Base-by-base conservation (phyloP, 139 green algal genomes). In the Picochlorum sp. region DNA sequence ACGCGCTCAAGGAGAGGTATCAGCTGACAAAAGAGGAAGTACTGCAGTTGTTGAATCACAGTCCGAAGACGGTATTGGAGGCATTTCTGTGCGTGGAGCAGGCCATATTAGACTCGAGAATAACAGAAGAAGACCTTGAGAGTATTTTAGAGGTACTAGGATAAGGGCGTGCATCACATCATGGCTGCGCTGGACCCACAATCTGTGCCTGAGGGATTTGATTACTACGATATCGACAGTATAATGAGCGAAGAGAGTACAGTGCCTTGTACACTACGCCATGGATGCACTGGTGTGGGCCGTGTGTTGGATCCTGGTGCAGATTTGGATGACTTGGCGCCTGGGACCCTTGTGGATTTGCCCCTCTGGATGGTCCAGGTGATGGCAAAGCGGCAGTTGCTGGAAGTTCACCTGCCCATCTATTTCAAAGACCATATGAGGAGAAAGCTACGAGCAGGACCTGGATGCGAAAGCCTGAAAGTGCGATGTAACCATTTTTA, bases 41-140 rank as follows among this genome's bases (percentile, higher is more conserved):
- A 31, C 34, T 88, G 21, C 81, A 88, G 67, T 54, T 88, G 16
- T 44, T 83, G 26, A 88, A 88, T 68, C 66, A 75, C 49, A 50
- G 24, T 9, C 81, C 81, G 3, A 49, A 56, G 14, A 79, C 55
- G 3, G 30, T 55, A 0, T 66, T 87, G 30, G 81, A 86, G 26
- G 54, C 86, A 11, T 79, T 83, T 55, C 69, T 88, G 50, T 72
- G 64, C 49, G 31, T 77, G 9, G 57, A 72, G 24, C 34, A 77
- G 20, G 67, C 72, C 9, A 60, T 68, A 11, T 81, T 69, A 41
- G 80, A 86, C 56, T 62, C 58, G 7, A 66, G 81, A 24, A 68
- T 88, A 7, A 44, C 23, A n/a, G 72, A 86, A 34, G 66, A 74
- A 18, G 57, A 75, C 6, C 28, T 83, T 37, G 70, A 81, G 4